A percentile compares a stretch with the other conserved stretches of the same genome.
These are phyloP conservation scores for Zygoascus bituminiphila DNA, from an alignment of 805 yeast genomes.

Conservation along the genomic window DNA sequence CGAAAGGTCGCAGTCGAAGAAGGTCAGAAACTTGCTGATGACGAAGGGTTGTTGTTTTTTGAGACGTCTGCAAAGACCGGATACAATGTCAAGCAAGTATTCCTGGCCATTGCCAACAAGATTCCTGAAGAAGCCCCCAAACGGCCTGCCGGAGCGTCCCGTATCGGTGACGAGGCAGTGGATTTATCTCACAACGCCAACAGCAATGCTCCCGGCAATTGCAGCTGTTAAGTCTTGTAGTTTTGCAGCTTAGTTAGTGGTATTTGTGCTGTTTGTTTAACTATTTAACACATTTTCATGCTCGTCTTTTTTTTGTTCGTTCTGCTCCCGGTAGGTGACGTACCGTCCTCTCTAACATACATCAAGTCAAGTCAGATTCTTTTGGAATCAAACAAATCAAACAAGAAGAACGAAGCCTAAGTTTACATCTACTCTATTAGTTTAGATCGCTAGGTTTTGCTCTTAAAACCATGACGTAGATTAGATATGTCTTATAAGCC, in stretches of 20 bases:
- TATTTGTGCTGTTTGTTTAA: slow-evolving; percentile 2
- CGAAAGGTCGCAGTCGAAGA: slow-evolving; percentile 81
- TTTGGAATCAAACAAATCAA: no score
- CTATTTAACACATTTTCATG: not conserved
- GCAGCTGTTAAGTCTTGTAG: slow-evolving; percentile 11
- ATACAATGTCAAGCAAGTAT: slow-evolving; percentile 82
- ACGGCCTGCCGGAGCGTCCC: slow-evolving; percentile 9
- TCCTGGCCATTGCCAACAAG: slow-evolving; percentile 79
- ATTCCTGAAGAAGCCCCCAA: slow-evolving; percentile 47
- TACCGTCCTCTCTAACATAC: no score
- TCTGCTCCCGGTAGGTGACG: no score
- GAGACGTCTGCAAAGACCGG: slow-evolving; percentile 84
- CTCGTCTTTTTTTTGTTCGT: no score
- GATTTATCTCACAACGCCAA: slow-evolving; percentile 8
- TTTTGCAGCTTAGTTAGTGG: slow-evolving; percentile 3
- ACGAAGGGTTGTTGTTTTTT: slow-evolving; percentile 60
- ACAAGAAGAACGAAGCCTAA: no score
- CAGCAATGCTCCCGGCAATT: slow-evolving; percentile 6
- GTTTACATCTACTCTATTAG: no score
- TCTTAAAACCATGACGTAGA: no score
- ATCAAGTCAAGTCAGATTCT: no score
- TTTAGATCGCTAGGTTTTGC: no score
- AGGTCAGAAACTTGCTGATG: slow-evolving; percentile 80
- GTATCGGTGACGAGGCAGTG: slow-evolving; percentile 14
- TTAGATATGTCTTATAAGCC: not conserved